phyloP scores from a whole-genome alignment of 345 rosid species.

The Atalantia buxifolia region DNA sequence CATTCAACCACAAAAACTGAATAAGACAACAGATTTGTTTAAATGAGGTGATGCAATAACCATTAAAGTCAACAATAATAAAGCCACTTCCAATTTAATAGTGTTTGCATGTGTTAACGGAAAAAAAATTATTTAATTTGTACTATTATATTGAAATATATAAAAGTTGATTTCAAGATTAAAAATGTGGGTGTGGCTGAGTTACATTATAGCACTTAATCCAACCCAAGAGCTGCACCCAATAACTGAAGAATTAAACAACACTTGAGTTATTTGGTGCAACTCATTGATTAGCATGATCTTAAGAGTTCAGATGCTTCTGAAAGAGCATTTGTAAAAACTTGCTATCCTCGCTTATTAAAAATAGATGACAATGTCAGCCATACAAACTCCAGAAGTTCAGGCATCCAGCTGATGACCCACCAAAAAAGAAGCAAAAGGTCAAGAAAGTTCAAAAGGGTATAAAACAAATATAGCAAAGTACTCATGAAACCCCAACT shows the following conservation, averaged over 20 bases:
- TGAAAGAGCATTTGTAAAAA: not conserved
- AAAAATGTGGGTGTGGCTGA: not conserved
- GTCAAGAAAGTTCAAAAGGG: not conserved
- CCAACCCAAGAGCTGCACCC: too few relatives aligned
- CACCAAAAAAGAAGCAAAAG: not conserved
- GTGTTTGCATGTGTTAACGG: not conserved
- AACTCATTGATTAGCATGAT: not conserved
- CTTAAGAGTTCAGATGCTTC: not conserved
- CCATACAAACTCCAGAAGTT: not conserved
- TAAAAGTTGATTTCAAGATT: not conserved
- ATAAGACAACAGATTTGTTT: not conserved
- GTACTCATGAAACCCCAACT: not conserved
- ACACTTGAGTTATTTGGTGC: too few relatives aligned
- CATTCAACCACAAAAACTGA: constrained; percentile 6
- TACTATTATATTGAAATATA: not conserved
- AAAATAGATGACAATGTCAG: not conserved
- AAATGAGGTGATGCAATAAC: not conserved
- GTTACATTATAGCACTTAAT: too few relatives aligned
- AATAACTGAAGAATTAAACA: too few relatives aligned
- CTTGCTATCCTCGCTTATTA: not conserved
- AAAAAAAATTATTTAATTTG: not conserved
- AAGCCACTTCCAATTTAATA: not conserved
- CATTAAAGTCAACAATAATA: not conserved
- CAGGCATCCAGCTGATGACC: not conserved
- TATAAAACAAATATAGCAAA: not conserved